Conservation (phyloP, 1,284 basidiomycete species). For the Phaffia rhodozyma region DNA sequence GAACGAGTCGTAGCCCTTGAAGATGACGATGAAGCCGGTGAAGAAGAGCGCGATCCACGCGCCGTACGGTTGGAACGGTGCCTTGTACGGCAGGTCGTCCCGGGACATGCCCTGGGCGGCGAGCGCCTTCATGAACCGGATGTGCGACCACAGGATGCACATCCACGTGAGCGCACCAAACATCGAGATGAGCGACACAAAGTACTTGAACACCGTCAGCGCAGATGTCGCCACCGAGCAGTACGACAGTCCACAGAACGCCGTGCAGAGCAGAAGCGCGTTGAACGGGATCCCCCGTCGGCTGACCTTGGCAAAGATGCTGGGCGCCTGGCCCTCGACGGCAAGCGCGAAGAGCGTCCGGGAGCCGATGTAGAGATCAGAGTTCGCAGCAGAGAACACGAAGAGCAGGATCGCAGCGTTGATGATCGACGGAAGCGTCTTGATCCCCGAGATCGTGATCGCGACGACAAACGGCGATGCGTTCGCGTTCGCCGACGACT, state of each 20-base stretch:
- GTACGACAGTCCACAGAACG: slow-evolving; percentile 41
- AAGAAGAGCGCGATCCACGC: slow-evolving; percentile 38
- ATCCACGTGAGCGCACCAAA: slow-evolving; percentile 47
- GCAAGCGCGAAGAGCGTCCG: slow-evolving; percentile 45
- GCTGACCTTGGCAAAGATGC: slow-evolving; percentile 37
- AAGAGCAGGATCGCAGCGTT: slow-evolving; percentile 36
- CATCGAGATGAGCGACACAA: slow-evolving; percentile 54
- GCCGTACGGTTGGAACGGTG: slow-evolving; percentile 52
- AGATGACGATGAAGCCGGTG: slow-evolving; percentile 51
- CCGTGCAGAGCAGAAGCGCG: slow-evolving; percentile 43
- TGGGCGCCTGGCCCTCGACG: slow-evolving; percentile 42
- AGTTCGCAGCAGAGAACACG: slow-evolving; percentile 39
- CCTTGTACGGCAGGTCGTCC: slow-evolving; percentile 53
- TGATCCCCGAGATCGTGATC: slow-evolving; percentile 23
- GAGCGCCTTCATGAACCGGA: slow-evolving; percentile 57
- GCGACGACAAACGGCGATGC: slow-evolving; percentile 68
- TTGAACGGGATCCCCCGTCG: slow-evolving; percentile 12
- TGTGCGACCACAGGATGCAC: slow-evolving; percentile 54
- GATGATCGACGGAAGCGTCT: slow-evolving; percentile 37
- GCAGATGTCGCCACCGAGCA: slow-evolving; percentile 10
- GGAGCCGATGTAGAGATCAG: slow-evolving; percentile 42
- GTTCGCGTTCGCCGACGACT: slow-evolving; percentile 45
- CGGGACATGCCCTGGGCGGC: slow-evolving; percentile 53
- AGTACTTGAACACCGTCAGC: slow-evolving; percentile 39
- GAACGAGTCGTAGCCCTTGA: slow-evolving; percentile 57